phyloP scores from a whole-genome alignment of 208 protist species.

The Strigomonas oncopelti region DNA sequence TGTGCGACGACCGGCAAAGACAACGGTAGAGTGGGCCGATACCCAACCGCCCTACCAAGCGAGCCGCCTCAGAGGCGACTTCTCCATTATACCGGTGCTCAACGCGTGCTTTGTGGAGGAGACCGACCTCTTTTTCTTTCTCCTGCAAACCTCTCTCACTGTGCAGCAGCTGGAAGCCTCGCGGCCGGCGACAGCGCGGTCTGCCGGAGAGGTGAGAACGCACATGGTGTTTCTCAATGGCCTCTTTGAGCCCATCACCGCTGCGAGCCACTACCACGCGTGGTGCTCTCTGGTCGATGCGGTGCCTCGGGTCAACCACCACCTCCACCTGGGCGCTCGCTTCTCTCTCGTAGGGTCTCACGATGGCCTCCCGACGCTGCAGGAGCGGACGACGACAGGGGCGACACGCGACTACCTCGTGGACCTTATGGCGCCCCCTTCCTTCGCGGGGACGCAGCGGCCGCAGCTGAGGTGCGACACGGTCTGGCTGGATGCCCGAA shows the following conservation, averaged over 20 bases:
- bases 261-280: conserved; percentile 14
- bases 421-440: conserved; percentile 25
- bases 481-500: conserved; percentile 41
- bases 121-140: conserved; percentile 62
- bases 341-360: background rate
- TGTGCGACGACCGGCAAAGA: background rate
- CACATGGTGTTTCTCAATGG: conserved; percentile 9
- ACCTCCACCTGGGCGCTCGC: background rate
- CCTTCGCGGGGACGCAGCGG: conserved; percentile 13
- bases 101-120: conserved; percentile 65
- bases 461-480: conserved; percentile 23
- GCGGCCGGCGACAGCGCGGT: background rate
- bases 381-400: background rate
- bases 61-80: background rate
- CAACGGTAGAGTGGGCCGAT: background rate
- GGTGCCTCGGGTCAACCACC: background rate
- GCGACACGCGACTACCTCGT: conserved; percentile 18
- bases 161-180: background rate
- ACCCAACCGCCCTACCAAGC: background rate
- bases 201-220: background rate
- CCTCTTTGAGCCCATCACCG: conserved; percentile 5
- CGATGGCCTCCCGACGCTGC: background rate
- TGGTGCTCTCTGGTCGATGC: conserved; percentile 1
- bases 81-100: conserved; percentile 15
- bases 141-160: conserved; percentile 26